phyloP scores from a whole-genome alignment of 75 land plant genomes.

The Cryptomeria japonica region DNA sequence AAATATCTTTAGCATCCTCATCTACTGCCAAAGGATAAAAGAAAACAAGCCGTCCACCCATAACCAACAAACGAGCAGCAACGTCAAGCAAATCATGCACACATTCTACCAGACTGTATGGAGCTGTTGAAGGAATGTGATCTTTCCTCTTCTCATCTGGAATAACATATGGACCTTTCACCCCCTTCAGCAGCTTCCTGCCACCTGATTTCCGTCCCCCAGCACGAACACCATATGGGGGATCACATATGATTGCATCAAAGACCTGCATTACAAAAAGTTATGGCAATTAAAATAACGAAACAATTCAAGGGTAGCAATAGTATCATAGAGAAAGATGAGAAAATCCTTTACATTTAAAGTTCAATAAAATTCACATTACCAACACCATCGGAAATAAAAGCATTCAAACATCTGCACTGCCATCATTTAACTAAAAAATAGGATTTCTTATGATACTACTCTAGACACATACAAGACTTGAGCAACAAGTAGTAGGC shows the following conservation, averaged over 20 bases:
- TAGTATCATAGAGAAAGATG: background rate
- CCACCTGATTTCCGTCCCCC: slow-evolving; percentile 98
- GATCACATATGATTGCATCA: slow-evolving; percentile 97
- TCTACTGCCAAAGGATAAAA: slow-evolving; percentile 76
- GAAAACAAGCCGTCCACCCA: slow-evolving; percentile 93
- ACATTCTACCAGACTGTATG: slow-evolving; percentile 87
- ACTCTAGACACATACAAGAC: background rate
- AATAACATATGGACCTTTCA: slow-evolving; percentile 73
- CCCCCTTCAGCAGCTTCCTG: slow-evolving; percentile 81
- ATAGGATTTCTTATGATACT: background rate
- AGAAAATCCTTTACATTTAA: background rate
- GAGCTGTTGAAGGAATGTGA: slow-evolving; percentile 96
- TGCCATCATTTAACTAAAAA: background rate
- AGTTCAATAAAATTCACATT: background rate
- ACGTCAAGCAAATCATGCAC: slow-evolving; percentile 94
- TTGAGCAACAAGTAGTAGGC: background rate
- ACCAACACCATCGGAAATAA: background rate
- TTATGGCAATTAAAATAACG: background rate
- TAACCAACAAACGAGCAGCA: slow-evolving; percentile 79
- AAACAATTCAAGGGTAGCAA: background rate
- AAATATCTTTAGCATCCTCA: slow-evolving; percentile 48
- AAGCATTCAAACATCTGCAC: background rate
- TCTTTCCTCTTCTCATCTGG: slow-evolving; percentile 88
- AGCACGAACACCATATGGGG: slow-evolving; percentile 99
- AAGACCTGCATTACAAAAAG: slow-evolving; percentile 48